Evolutionary conservation across 2,329 filamentous ascomycete genomes (phyloP).

Genomic region (Thielaviopsis euricoi): DNA sequence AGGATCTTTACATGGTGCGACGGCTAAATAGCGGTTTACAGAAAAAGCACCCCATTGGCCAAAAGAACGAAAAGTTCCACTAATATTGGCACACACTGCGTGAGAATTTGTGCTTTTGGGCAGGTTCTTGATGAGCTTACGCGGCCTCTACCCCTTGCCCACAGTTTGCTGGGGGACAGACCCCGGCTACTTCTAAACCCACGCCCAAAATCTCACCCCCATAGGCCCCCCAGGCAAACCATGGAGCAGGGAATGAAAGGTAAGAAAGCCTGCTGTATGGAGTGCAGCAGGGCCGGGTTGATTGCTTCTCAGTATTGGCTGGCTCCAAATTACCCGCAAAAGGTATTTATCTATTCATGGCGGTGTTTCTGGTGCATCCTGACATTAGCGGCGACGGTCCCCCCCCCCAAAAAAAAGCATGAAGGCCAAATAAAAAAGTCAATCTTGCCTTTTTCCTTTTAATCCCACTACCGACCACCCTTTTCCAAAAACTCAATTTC

Average conservation of each 20-base stretch:
- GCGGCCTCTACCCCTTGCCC: neutral
- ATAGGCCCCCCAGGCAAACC: neutral
- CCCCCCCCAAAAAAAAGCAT: neutral
- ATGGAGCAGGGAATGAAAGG: neutral
- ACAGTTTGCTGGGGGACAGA: neutral
- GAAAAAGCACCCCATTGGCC: neutral
- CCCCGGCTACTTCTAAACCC: neutral
- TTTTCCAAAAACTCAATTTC: neutral
- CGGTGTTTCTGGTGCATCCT: neutral
- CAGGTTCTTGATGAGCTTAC: neutral
- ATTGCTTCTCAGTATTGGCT: no score
- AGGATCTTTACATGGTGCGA: neutral
- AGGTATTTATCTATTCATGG: neutral
- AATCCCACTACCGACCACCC: neutral
- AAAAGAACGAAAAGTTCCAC: neutral
- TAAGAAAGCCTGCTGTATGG: no score
- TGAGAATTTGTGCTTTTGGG: neutral
- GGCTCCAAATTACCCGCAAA: neutral
- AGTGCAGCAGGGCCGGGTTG: no score
- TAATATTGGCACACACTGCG: neutral
- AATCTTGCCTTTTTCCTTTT: neutral
- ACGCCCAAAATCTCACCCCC: neutral
- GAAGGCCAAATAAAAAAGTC: neutral
- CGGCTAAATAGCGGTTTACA: neutral
- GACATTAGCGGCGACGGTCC: neutral